Conservation (phyloP, 805 yeast species). For the Barnettozyma pratensis region DNA sequence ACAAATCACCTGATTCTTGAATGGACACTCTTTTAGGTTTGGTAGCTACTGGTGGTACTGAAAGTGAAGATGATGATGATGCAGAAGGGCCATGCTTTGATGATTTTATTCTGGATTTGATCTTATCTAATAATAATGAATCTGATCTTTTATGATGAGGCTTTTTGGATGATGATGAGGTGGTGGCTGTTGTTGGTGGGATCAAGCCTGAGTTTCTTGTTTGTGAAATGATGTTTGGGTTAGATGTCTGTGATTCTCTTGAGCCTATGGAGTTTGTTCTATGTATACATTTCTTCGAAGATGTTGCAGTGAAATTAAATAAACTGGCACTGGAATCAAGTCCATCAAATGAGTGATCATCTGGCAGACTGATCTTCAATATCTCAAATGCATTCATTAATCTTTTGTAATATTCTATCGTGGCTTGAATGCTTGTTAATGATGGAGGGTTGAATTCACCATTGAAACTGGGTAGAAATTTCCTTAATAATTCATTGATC, state of each 20-base stretch:
- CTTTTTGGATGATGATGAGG: neutral
- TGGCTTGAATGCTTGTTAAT: conserved; percentile 10
- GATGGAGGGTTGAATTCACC: neutral
- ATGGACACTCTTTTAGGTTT: neutral
- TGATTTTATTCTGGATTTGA: conserved; percentile 4
- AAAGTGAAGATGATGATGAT: neutral
- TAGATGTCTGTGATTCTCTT: neutral
- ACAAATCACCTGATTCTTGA: neutral
- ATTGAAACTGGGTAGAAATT: conserved; percentile 4
- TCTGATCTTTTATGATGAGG: neutral
- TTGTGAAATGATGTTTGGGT: neutral
- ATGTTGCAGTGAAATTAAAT: neutral
- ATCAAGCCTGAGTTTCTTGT: neutral
- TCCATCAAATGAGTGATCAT: neutral
- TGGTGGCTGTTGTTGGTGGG: neutral
- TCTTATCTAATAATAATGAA: conserved; percentile 5
- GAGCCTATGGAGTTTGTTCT: conserved; percentile 1
- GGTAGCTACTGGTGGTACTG: neutral
- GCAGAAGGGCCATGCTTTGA: neutral
- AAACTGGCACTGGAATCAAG: too few species aligned
- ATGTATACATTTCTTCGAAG: neutral
- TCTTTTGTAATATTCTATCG: conserved; percentile 19
- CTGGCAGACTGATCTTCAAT: neutral
- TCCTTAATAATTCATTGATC: conserved; percentile 12
- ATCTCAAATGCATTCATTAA: conserved; percentile 24